Base-by-base conservation (phyloP, 495 filamentous ascomycete species). In the Aspergillus campestris region DNA sequence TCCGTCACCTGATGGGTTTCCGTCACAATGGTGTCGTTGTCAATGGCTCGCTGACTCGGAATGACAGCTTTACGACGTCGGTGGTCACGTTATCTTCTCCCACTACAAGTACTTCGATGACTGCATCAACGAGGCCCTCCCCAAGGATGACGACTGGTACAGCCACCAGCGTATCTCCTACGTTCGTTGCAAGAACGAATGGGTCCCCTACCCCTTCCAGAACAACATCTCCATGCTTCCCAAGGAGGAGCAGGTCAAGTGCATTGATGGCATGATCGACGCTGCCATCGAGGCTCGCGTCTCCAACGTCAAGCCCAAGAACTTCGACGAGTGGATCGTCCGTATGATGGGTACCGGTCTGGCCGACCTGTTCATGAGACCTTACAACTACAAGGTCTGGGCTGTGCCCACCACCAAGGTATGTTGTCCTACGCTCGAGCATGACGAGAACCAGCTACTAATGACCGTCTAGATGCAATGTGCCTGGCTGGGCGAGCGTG, bases 21-120 rank as follows among this genome's bases (percentile, higher is more conserved):
- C 18, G 18, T 24, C 18, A 24, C 18, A 38, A 49, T 39, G 32
- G 1, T 33, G 6, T 31, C 3, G 8, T 9, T 2, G 35, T 28
- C 14, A 13, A 28, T 15, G 33, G 14, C 12, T 12, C 15, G 42
- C 59, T 64, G 39, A 57, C 55, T 11, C 8, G 38, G 37, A 6
- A 42, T 33, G 49, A 38, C 56, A 97, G 91, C 83, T 98, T 55
- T 98, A 95, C 76, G 92, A 98, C 75, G 92, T 98, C 57, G 92
- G 92, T 63, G 92, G 92, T 56, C 92, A 98, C 71, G 92, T 98
- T 71, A 97, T 98, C 69, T 98, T 98, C 80, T 98, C 92, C 49
- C 92, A 98, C 79, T 98, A 97, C 82, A 95, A 95, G 71, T 98
- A 98, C 82, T 98, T 98, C 66, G 92, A 98, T 71, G 94, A 98